Conservation (phyloP, 371 early-diverging fungal species). For the Enteropsectra breve region DNA sequence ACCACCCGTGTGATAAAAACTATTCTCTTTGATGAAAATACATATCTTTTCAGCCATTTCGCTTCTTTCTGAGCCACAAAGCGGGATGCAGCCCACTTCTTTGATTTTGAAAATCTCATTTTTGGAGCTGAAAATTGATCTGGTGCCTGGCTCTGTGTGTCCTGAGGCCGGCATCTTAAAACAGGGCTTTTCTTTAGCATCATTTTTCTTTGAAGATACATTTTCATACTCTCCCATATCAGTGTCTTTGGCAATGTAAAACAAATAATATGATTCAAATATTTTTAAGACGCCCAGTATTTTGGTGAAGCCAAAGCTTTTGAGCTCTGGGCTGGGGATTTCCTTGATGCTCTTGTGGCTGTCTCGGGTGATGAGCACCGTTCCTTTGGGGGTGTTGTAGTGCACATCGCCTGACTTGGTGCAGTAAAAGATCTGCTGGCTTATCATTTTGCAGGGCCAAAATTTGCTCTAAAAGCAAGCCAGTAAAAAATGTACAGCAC, state of each 20-base stretch:
- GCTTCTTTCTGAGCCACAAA: neutral
- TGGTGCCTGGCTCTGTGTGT: too few relatives aligned
- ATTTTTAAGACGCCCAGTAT: conserved; percentile 34
- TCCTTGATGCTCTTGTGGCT: neutral
- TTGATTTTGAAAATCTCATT: conserved; percentile 24
- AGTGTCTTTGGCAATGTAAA: conserved; percentile 22
- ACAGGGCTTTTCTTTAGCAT: too few relatives aligned
- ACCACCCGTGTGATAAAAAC: conserved; percentile 26
- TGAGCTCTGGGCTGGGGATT: conserved; percentile 4
- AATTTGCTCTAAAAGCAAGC: too few relatives aligned
- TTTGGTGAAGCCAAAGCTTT: conserved; percentile 16
- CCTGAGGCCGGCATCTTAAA: too few relatives aligned
- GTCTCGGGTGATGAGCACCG: neutral
- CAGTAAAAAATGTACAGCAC: too few relatives aligned
- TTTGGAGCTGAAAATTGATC: too few relatives aligned
- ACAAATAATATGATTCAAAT: conserved; percentile 20
- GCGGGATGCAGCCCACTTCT: conserved; percentile 25
- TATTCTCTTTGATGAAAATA: conserved; percentile 28
- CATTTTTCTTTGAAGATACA: too few relatives aligned
- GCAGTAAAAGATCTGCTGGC: conserved; percentile 20
- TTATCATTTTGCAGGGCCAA: neutral
- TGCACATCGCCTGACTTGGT: conserved; percentile 23
- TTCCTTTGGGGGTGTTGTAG: conserved; percentile 31
- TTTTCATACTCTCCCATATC: conserved; percentile 9
- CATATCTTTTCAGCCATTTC: conserved; percentile 26